Conservation (phyloP, 495 filamentous ascomycete genomes). For the Xylaria curta region DNA sequence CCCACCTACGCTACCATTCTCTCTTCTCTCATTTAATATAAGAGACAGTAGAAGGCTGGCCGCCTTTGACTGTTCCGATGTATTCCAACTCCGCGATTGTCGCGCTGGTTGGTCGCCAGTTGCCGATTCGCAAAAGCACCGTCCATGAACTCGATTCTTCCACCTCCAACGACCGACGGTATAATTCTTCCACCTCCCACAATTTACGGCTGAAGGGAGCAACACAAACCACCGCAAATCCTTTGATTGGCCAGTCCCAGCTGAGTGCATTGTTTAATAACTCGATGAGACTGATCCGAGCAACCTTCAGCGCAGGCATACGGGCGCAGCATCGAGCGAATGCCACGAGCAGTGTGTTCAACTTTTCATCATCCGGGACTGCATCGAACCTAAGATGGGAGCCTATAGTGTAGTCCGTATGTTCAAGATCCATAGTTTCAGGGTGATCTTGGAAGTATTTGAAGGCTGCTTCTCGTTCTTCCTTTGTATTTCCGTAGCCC, state of each 20-base stretch:
- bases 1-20: too few relatives aligned
- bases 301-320: not conserved
- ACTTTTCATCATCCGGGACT: not conserved
- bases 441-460: not conserved
- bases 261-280: too few relatives aligned
- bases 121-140: not conserved
- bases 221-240: not conserved
- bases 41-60: not conserved
- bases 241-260: too few relatives aligned
- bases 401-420: too few relatives aligned
- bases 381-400: too few relatives aligned
- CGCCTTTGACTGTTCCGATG: not conserved
- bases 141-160: not conserved
- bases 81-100: not conserved
- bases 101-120: not conserved
- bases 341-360: not conserved
- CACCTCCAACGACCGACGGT: too few relatives aligned
- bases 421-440: too few relatives aligned
- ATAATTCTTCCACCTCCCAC: too few relatives aligned
- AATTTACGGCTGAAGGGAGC: not conserved
- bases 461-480: not conserved
- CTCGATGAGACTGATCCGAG: not conserved
- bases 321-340: constrained; percentile 5
- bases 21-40: not conserved
- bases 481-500: not conserved